Evolutionary conservation across 2,329 filamentous ascomycete species (phyloP).

Genomic region (Thelonectria rubi): DNA sequence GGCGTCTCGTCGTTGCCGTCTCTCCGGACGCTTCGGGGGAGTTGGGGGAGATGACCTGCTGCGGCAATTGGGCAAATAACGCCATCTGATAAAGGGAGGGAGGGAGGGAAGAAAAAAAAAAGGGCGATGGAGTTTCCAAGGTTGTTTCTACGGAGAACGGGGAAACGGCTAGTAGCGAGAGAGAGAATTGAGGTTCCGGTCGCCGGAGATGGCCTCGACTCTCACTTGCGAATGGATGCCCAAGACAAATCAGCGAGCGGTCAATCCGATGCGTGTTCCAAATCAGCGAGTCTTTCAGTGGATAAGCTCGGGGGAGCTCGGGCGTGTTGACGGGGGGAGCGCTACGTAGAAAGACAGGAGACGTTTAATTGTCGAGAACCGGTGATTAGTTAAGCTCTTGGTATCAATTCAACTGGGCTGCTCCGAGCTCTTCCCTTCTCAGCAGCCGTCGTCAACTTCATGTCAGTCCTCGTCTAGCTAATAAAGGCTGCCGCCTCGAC

Average conservation of each 20-base stretch:
- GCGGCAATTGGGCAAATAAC: conserved; percentile 35
- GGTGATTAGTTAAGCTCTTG: no score
- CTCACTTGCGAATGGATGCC: background rate
- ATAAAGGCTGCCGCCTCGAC: no score
- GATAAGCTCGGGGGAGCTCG: conserved; percentile 4
- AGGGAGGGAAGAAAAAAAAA: background rate
- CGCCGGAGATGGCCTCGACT: conserved; percentile 28
- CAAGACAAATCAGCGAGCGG: conserved; percentile 23
- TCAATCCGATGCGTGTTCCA: conserved; percentile 6
- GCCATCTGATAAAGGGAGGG: conserved; percentile 15
- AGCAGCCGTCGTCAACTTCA: no score
- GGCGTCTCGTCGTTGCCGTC: background rate
- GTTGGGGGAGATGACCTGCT: conserved; percentile 23
- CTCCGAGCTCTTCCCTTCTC: no score
- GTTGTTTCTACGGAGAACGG: conserved; percentile 12
- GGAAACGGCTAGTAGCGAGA: conserved; percentile 2
- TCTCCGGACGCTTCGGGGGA: conserved; percentile 4
- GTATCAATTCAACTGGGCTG: no score
- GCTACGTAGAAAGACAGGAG: no score
- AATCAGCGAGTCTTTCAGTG: conserved; percentile 24
- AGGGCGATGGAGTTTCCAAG: background rate
- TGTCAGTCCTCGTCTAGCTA: no score
- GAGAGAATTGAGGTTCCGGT: conserved; percentile 33
- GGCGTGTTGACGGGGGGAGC: background rate
- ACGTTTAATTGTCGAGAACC: no score